Evolutionary conservation across 176 grass and related monocot genomes (phyloP), one percentile per base, ranked within the genome.

Genomic region (Bromus sterilis): DNA sequence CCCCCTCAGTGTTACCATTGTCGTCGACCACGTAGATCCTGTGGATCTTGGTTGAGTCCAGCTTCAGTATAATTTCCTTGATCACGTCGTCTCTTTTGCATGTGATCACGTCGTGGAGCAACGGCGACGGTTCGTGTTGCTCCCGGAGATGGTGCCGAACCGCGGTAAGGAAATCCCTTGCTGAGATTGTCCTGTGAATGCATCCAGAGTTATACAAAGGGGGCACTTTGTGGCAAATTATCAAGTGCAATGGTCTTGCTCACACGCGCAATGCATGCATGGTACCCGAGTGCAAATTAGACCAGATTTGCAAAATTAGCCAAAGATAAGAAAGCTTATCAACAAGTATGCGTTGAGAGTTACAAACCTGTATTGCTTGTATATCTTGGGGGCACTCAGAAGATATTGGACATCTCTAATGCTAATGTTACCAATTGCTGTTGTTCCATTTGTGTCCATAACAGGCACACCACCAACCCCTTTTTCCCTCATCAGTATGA

Each of bases 351-450:
- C 20, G n/a, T n/a, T n/a, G n/a, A 82, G 24, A 29, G 67, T 62
- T 43, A 79, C 58, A 44, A 42, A 99, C 97, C 97, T 95, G 91
- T 96, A 93, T 49, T 93, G 87, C 85, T 89, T 99, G 85, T 99
- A 99, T 73, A 99, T 96, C 81, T 93, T 92, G 24, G 97, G 93
- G 56, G 93, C 91, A 71, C 87, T 90, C 74, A 99, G 75, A 89
- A 99, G 97, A 92, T 96, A 99, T 29, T 99, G 97, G 18, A 99
- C 89, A 86, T 99, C 97, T 90, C 97, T 99, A 49, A 99, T 93
- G 74, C 97, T 99, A 78, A 99, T 96, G 55, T 99, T 99, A 48
- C 97, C 97, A 69, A 90, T 84, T 71, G 82, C 91, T 68, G 83
- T 76, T 30, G 85, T 73, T 44, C 93, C 91, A 72, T 83, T 93